phyloP scores from a whole-genome alignment of 2,329 filamentous ascomycete genomes.

The Thermothelomyces thermophilus region DNA sequence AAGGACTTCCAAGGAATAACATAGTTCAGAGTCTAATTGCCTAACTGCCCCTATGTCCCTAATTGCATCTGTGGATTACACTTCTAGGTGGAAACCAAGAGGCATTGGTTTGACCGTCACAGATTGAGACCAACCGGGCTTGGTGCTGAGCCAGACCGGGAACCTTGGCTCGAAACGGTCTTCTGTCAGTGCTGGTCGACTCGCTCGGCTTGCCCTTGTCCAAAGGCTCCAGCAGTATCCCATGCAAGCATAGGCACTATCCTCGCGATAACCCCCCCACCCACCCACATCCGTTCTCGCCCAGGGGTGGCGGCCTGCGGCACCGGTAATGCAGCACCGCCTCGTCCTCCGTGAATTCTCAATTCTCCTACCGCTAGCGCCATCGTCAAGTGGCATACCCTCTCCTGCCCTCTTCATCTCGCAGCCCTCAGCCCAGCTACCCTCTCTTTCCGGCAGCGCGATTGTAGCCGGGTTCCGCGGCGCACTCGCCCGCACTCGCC shows the following conservation, averaged over 20 bases:
- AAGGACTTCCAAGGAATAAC: too few relatives aligned
- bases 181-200: not conserved
- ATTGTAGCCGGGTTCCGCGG: constrained; percentile 6
- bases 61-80: too few relatives aligned
- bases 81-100: too few relatives aligned
- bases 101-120: too few relatives aligned
- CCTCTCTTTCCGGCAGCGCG: constrained; percentile 6
- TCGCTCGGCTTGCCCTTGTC: constrained; percentile 11
- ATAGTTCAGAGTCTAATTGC: too few relatives aligned
- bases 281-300: constrained; percentile 10
- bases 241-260: too few relatives aligned
- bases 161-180: not conserved
- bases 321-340: constrained; percentile 15
- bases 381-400: too few relatives aligned
- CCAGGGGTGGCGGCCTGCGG: constrained; percentile 15
- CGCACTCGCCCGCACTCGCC: constrained; percentile 18
- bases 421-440: constrained; percentile 2
- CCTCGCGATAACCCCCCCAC: too few relatives aligned
- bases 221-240: constrained; percentile 11
- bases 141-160: not conserved
- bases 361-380: too few relatives aligned
- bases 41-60: too few relatives aligned
- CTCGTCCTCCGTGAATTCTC: constrained; percentile 17
- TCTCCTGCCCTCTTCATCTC: too few relatives aligned
- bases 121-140: not conserved